Evolutionary conservation across 306 rosid species (phyloP).

Genomic region (Malus sieversii): DNA sequence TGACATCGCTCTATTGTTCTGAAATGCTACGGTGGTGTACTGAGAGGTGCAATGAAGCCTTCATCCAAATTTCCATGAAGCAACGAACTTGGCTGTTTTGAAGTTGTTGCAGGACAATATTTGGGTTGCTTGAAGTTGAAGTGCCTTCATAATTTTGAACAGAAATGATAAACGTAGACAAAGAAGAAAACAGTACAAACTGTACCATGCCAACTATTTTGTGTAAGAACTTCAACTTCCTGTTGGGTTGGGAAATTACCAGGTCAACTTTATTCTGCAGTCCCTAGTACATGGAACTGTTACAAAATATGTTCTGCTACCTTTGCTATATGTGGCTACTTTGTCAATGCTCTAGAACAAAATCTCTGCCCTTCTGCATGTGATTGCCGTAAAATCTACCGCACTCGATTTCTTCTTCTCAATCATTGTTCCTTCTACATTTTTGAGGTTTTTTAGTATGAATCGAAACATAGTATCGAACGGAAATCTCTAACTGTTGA

Average conservation of each 20-base stretch:
- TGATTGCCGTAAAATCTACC: neutral
- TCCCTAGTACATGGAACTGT: neutral
- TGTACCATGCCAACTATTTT: neutral
- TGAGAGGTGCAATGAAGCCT: neutral
- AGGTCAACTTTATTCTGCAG: neutral
- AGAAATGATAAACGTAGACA: neutral
- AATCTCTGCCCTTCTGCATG: neutral
- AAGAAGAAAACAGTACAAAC: neutral
- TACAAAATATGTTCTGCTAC: neutral
- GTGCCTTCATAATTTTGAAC: neutral
- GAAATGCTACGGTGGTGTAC: neutral
- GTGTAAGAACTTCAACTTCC: neutral
- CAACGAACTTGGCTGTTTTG: neutral
- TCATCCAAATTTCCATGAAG: neutral
- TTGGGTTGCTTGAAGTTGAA: neutral
- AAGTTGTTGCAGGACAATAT: neutral
- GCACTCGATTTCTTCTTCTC: neutral
- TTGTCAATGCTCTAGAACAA: neutral
- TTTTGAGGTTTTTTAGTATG: neutral
- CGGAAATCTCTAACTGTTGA: neutral
- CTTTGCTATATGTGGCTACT: neutral
- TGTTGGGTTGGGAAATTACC: neutral
- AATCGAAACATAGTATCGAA: no score
- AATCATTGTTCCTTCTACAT: neutral
- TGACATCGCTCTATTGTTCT: rapidly evolving